These are phyloP conservation scores for Bipolaris victoriae DNA, from an alignment of 2,329 filamentous ascomycete genomes.

Conservation along the genomic window DNA sequence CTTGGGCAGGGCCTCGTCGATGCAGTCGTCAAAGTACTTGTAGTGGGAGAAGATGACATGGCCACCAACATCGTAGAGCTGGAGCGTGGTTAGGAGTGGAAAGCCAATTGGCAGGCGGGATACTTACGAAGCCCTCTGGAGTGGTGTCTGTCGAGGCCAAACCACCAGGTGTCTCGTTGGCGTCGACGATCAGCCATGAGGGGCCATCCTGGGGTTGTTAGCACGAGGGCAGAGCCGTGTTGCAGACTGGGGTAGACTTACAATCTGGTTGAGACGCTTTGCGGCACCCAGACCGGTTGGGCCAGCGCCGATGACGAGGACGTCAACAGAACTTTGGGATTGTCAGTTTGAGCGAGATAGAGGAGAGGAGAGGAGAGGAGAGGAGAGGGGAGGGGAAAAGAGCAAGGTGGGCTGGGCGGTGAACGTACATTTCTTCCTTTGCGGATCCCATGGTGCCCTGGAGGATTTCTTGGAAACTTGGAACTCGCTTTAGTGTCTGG, in stretches of 20 bases:
- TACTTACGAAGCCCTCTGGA: slow-evolving; percentile 93
- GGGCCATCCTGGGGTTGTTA: slow-evolving; percentile 71
- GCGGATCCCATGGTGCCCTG: slow-evolving; percentile 49
- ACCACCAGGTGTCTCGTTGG: slow-evolving; percentile 89
- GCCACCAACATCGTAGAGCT: slow-evolving; percentile 96
- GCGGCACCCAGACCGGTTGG: slow-evolving; percentile 97
- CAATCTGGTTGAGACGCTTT: slow-evolving; percentile 96
- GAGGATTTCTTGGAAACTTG: slow-evolving; percentile 51
- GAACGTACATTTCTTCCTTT: slow-evolving; percentile 51
- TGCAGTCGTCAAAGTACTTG: slow-evolving; percentile 99
- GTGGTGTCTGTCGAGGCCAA: slow-evolving; percentile 95
- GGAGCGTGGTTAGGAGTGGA: slow-evolving; percentile 27
- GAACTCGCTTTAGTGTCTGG: slow-evolving; percentile 50
- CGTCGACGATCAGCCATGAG: slow-evolving; percentile 96
- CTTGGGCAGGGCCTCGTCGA: slow-evolving; percentile 94
- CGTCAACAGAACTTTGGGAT: slow-evolving; percentile 78
- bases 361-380: background rate
- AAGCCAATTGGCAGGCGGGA: slow-evolving; percentile 11
- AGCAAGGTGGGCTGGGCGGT: slow-evolving; percentile 27
- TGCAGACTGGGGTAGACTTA: slow-evolving; percentile 55
- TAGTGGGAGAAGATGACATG: slow-evolving; percentile 99
- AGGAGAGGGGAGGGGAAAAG: background rate
- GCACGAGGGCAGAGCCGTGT: slow-evolving; percentile 24
- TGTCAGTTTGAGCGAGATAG: slow-evolving; percentile 22
- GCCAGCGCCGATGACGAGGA: slow-evolving; percentile 96